Conservation (phyloP, 495 filamentous ascomycete genomes). For the Penicillium macrosclerotiorum region DNA sequence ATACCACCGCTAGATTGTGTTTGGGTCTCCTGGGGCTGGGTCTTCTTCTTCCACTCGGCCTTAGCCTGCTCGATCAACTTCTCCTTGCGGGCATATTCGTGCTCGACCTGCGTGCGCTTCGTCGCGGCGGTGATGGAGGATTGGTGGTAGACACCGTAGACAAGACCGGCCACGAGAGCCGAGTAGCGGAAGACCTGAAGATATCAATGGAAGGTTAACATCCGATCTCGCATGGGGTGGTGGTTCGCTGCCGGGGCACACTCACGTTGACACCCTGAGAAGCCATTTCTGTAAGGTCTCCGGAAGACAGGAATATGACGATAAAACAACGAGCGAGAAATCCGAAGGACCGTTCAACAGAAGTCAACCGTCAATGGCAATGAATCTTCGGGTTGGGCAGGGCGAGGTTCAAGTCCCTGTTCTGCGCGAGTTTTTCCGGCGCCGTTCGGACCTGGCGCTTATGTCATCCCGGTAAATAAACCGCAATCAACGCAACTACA, state of each 20-base stretch:
- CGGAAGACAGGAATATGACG: constrained; percentile 21
- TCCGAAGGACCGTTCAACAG: constrained; percentile 34
- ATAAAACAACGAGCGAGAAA: constrained; percentile 25
- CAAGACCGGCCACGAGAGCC: constrained; percentile 78
- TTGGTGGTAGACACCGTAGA: constrained; percentile 94
- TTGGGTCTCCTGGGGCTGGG: constrained; percentile 49
- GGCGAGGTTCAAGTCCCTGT: constrained; percentile 45
- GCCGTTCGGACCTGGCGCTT: constrained; percentile 40
- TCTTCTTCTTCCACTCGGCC: constrained; percentile 80
- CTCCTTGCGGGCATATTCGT: constrained; percentile 84
- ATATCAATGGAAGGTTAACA: constrained; percentile 21
- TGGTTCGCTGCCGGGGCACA: constrained; percentile 17
- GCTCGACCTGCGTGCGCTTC: constrained; percentile 63
- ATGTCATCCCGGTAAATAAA: constrained; percentile 46
- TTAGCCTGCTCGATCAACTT: constrained; percentile 87
- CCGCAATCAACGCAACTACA: constrained; percentile 9
- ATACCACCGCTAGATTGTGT: constrained; percentile 56
- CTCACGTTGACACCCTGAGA: constrained; percentile 52
- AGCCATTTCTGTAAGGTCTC: constrained; percentile 41
- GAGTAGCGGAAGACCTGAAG: constrained; percentile 90
- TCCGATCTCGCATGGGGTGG: constrained; percentile 18
- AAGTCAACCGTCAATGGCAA: constrained; percentile 45
- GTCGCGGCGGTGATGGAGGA: constrained; percentile 63
- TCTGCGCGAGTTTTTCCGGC: constrained; percentile 53
- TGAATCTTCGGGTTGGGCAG: constrained; percentile 33